phyloP scores from a whole-genome alignment of 345 rosid genomes.

The Citrus cavaleriei region DNA sequence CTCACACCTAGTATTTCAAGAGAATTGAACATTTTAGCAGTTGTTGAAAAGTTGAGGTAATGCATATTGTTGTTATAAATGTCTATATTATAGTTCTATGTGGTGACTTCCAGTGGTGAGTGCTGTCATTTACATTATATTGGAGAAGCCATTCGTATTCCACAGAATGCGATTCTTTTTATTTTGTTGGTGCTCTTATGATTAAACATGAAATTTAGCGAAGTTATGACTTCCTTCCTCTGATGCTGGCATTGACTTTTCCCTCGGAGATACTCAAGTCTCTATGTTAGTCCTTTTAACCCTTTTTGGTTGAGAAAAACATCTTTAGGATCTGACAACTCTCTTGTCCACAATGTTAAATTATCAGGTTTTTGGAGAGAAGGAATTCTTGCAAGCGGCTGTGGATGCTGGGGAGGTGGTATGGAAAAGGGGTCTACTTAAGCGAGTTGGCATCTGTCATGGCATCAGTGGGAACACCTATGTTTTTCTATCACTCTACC shows the following conservation, averaged over 20 bases:
- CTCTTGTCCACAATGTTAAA: neutral
- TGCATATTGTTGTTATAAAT: neutral
- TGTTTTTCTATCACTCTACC: conserved; percentile 53
- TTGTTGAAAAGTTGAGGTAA: neutral
- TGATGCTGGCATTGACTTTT: neutral
- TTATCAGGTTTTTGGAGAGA: conserved; percentile 51
- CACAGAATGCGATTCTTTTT: neutral
- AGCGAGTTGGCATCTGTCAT: conserved; percentile 66
- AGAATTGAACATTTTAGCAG: neutral
- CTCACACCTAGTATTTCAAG: too few species aligned
- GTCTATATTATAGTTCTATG: neutral
- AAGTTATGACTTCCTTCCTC: neutral
- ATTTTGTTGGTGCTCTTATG: neutral
- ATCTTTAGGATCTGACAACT: neutral
- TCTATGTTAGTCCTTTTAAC: neutral
- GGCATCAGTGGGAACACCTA: conserved; percentile 69
- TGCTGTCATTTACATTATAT: neutral
- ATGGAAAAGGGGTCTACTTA: conserved; percentile 67
- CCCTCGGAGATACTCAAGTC: neutral
- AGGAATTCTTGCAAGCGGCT: conserved; percentile 63
- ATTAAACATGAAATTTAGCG: neutral
- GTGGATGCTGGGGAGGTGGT: conserved; percentile 61
- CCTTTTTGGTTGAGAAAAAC: neutral
- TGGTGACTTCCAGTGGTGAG: neutral
- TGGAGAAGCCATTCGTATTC: neutral